Evolutionary conservation across 139 green algal genomes (phyloP).

Genomic region (Raphidocelis subcapitata): DNA sequence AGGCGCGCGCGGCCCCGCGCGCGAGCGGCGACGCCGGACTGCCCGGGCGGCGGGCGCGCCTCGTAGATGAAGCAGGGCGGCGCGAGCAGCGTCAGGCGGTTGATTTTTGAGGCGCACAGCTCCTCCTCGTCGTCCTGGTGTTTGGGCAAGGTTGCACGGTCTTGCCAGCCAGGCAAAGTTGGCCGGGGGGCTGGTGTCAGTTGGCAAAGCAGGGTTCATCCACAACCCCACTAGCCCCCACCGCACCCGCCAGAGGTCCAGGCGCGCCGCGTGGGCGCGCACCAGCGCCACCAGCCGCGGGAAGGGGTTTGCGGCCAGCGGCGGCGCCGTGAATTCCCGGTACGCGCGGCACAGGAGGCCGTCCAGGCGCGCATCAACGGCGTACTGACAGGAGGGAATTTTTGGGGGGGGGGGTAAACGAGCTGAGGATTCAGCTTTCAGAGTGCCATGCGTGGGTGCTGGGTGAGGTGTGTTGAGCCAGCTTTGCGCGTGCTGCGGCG

Average conservation of each 20-base stretch:
- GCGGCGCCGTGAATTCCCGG: conserved; percentile 31
- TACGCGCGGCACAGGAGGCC: conserved; percentile 26
- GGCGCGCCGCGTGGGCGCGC: conserved; percentile 13
- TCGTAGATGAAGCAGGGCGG: conserved; percentile 42
- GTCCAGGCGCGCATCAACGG: conserved; percentile 45
- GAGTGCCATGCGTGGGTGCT: too few relatives aligned
- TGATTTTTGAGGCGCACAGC: conserved; percentile 14
- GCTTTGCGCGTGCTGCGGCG: too few relatives aligned
- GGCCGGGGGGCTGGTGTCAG: too few relatives aligned
- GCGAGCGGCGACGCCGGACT: neutral
- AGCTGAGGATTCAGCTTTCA: too few relatives aligned
- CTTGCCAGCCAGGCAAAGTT: neutral
- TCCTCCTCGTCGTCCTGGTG: conserved; percentile 27
- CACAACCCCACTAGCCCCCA: neutral
- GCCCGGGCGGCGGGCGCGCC: conserved; percentile 11
- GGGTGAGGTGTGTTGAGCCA: too few relatives aligned
- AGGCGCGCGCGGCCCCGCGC: neutral
- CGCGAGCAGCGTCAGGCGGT: conserved; percentile 35
- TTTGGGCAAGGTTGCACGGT: neutral
- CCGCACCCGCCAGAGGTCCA: conserved; percentile 35
- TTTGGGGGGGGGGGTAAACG: too few relatives aligned
- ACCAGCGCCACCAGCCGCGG: conserved; percentile 45
- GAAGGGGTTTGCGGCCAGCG: conserved; percentile 48
- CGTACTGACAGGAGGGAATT: conserved; percentile 31
- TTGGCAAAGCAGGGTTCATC: too few relatives aligned